Percentiles rank a stretch among this genome's conserved stretches.
These are phyloP conservation scores for Raddia guianensis DNA, from an alignment of 176 grass and related monocot genomes.

Conservation along the genomic window DNA sequence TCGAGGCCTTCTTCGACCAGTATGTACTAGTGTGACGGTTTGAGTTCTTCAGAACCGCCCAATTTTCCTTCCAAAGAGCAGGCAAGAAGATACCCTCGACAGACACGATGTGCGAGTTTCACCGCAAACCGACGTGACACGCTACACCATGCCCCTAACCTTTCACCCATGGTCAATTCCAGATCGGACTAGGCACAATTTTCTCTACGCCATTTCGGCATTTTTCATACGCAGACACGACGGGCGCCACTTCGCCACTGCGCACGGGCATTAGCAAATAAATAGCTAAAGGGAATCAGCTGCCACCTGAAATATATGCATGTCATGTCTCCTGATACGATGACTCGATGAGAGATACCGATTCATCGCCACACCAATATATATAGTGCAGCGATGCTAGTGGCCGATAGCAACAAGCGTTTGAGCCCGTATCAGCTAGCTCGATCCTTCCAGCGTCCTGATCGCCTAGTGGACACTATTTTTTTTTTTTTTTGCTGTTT, in stretches of 20 bases:
- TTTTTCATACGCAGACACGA: neutral
- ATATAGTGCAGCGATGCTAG: neutral
- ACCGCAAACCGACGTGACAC: neutral
- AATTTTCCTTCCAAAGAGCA: neutral
- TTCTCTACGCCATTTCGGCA: neutral
- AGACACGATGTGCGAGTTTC: neutral
- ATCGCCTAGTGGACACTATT: slow-evolving; percentile 11
- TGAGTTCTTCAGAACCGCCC: neutral
- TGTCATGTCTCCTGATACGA: slow-evolving; percentile 51
- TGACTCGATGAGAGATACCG: slow-evolving; percentile 46
- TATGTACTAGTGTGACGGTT: neutral
- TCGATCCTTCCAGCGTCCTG: slow-evolving; percentile 6
- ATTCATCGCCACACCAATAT: neutral
- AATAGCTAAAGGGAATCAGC: too few relatives aligned
- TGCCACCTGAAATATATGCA: neutral
- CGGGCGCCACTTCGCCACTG: neutral
- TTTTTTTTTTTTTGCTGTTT: neutral
- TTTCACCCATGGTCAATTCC: neutral
- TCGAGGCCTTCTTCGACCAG: too few relatives aligned
- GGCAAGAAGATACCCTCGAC: too few relatives aligned
- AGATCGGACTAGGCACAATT: neutral
- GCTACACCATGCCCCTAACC: neutral
- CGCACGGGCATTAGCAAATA: neutral
- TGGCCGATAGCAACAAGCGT: slow-evolving; percentile 11
- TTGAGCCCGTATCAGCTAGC: neutral